Percentiles rank a stretch among this genome's conserved stretches.
These are phyloP conservation scores for Chaetomium globosum DNA, from an alignment of 2,329 filamentous ascomycete species.

Conservation along the genomic window DNA sequence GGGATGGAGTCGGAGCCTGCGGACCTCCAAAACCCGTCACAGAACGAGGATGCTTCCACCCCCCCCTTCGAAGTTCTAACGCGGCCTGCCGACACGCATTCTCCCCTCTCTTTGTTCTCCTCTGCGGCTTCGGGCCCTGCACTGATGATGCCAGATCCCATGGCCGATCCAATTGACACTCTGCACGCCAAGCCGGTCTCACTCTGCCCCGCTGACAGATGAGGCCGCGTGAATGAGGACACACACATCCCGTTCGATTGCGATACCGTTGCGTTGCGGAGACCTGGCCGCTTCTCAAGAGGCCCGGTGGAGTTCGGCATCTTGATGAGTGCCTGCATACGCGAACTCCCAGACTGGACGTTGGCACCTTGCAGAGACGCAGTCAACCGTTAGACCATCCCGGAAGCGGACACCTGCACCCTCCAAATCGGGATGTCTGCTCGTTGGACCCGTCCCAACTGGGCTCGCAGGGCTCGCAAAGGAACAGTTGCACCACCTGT, in stretches of 20 bases:
- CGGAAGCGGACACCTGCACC: constrained; percentile 12
- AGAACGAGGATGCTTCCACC: constrained; percentile 10
- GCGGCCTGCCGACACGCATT: not conserved
- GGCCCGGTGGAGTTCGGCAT: constrained; percentile 21
- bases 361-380: constrained; percentile 10
- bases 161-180: not conserved
- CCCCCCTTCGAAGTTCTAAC: not conserved
- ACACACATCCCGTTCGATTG: not conserved
- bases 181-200: constrained; percentile 8
- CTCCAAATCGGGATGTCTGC: constrained; percentile 18
- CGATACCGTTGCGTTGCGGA: constrained; percentile 5
- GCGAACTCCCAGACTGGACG: constrained; percentile 18
- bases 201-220: constrained; percentile 5
- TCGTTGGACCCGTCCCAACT: constrained; percentile 14
- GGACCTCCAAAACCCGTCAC: constrained; percentile 15
- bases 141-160: constrained; percentile 1
- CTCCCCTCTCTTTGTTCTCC: too few relatives aligned
- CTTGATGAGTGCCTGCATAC: constrained; percentile 25
- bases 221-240: not conserved
- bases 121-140: not conserved
- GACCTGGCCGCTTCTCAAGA: not conserved
- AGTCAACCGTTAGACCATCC: constrained; percentile 19
- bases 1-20: not conserved
- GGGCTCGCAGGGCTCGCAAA: not conserved
- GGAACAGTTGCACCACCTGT: not conserved